Percentiles rank a stretch among this genome's conserved stretches.
Conservation (phyloP, 2,329 filamentous ascomycete species). For the Cladophialophora psammophila region DNA sequence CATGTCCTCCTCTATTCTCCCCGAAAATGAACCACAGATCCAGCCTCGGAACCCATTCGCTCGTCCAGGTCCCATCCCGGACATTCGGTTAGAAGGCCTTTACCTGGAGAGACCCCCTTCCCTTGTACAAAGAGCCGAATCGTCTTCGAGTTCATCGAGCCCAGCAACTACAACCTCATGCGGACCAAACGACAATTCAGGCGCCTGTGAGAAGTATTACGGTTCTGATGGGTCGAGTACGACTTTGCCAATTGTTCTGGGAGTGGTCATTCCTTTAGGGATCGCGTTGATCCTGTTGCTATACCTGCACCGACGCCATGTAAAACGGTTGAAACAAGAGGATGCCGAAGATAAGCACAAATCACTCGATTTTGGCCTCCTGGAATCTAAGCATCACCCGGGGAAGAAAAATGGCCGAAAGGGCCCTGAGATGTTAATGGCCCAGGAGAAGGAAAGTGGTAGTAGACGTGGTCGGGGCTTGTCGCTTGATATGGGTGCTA, state of each 20-base stretch:
- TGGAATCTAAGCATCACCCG: constrained; percentile 51
- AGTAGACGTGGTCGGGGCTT: constrained; percentile 55
- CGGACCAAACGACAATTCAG: constrained; percentile 30
- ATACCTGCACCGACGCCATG: constrained; percentile 79
- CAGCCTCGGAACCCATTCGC: constrained; percentile 34
- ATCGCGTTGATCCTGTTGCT: constrained; percentile 72
- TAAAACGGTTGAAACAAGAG: constrained; percentile 74
- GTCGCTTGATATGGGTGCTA: constrained; percentile 72
- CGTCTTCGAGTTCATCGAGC: constrained; percentile 22
- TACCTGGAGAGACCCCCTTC: constrained; percentile 32
- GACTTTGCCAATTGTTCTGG: constrained; percentile 71
- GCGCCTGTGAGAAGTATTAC: constrained; percentile 31
- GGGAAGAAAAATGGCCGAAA: constrained; percentile 52
- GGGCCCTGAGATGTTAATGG: constrained; percentile 65
- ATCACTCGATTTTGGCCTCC: constrained; percentile 90
- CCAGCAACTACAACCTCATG: constrained; percentile 25
- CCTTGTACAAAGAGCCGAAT: constrained; percentile 30
- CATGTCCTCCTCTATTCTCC: constrained; percentile 30
- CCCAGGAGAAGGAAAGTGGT: constrained; percentile 51
- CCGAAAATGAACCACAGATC: constrained; percentile 35
- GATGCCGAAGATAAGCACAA: constrained; percentile 87
- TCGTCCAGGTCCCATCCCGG: constrained; percentile 38
- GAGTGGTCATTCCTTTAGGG: constrained; percentile 76
- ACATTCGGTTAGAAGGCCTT: constrained; percentile 33
- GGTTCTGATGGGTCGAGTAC: constrained; percentile 52